phyloP scores from a whole-genome alignment of 169 alveolate genomes.

The Perkinsus marinus region DNA sequence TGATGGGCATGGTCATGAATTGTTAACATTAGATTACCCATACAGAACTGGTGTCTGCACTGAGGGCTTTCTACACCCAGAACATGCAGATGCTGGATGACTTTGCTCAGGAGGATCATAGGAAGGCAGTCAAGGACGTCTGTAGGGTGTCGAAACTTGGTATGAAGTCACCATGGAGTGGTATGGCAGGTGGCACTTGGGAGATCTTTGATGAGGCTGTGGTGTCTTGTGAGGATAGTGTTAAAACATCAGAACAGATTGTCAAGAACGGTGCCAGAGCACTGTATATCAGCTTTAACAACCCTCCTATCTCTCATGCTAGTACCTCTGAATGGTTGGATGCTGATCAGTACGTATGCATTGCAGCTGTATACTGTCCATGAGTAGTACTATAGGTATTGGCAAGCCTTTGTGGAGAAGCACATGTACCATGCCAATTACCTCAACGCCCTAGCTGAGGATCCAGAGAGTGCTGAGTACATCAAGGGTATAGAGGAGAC shows the following conservation, averaged over 20 bases:
- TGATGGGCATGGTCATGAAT: background rate
- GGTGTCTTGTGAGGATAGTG: constrained; percentile 32
- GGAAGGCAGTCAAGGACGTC: constrained; percentile 12
- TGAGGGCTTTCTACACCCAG: background rate
- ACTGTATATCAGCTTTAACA: constrained; percentile 56
- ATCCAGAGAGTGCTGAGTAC: constrained; percentile 15
- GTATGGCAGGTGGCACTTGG: background rate
- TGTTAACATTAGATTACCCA: background rate
- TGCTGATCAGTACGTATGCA: constrained; percentile 38
- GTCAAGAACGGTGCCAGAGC: constrained; percentile 61
- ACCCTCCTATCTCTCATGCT: constrained; percentile 38
- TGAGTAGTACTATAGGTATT: constrained; percentile 9
- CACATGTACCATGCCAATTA: constrained; percentile 32
- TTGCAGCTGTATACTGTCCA: background rate
- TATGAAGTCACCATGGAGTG: background rate
- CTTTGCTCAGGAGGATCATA: background rate
- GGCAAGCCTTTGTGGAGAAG: constrained; percentile 73
- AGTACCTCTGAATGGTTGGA: constrained; percentile 54
- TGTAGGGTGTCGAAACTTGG: background rate
- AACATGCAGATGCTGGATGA: background rate
- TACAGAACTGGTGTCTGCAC: background rate
- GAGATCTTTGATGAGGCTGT: constrained; percentile 19
- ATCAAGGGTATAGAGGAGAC: background rate
- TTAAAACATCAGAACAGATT: constrained; percentile 38
- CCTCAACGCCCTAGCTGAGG: constrained; percentile 9